phyloP scores from a whole-genome alignment of 2,329 filamentous ascomycete species.

The Sporothrix schenckii region DNA sequence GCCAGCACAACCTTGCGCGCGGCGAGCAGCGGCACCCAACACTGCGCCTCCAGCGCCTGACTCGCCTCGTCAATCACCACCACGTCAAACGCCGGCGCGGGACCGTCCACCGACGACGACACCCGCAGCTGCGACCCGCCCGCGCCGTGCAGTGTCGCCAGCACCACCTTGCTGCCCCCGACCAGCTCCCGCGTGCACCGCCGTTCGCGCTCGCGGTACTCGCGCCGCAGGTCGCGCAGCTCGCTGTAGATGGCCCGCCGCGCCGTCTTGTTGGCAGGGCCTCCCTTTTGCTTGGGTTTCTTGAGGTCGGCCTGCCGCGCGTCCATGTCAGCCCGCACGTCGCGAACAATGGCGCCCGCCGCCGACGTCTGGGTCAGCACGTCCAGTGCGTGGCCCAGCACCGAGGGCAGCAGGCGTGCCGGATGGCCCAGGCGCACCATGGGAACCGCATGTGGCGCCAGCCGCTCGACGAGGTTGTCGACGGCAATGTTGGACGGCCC shows the following conservation, averaged over 20 bases:
- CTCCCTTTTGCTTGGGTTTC: slow-evolving; percentile 63
- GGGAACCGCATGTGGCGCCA: slow-evolving; percentile 80
- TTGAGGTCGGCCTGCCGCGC: slow-evolving; percentile 88
- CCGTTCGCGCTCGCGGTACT: slow-evolving; percentile 82
- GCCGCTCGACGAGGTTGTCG: slow-evolving; percentile 94
- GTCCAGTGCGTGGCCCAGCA: slow-evolving; percentile 87
- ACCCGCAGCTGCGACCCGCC: slow-evolving; percentile 77
- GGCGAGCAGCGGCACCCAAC: slow-evolving; percentile 86
- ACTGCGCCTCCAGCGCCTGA: slow-evolving; percentile 93
- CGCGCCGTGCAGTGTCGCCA: slow-evolving; percentile 89
- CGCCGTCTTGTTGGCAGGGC: slow-evolving; percentile 53
- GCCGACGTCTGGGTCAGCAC: slow-evolving; percentile 89
- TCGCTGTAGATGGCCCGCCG: slow-evolving; percentile 80
- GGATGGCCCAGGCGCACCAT: slow-evolving; percentile 92
- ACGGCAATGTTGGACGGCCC: slow-evolving; percentile 96
- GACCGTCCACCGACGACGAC: background rate
- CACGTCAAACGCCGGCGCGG: slow-evolving; percentile 79
- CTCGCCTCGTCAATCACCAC: slow-evolving; percentile 96
- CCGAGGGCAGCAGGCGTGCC: slow-evolving; percentile 82
- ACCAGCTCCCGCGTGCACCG: slow-evolving; percentile 79
- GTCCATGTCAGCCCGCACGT: slow-evolving; percentile 91
- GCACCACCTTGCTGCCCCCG: slow-evolving; percentile 77
- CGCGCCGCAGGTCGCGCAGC: slow-evolving; percentile 80
- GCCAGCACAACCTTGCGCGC: slow-evolving; percentile 86
- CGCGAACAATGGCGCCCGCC: slow-evolving; percentile 83